A percentile compares a stretch with the other conserved stretches of the same genome.
These are phyloP conservation scores for Yarrowia divulgata DNA, from an alignment of 805 yeast species.

Conservation along the genomic window DNA sequence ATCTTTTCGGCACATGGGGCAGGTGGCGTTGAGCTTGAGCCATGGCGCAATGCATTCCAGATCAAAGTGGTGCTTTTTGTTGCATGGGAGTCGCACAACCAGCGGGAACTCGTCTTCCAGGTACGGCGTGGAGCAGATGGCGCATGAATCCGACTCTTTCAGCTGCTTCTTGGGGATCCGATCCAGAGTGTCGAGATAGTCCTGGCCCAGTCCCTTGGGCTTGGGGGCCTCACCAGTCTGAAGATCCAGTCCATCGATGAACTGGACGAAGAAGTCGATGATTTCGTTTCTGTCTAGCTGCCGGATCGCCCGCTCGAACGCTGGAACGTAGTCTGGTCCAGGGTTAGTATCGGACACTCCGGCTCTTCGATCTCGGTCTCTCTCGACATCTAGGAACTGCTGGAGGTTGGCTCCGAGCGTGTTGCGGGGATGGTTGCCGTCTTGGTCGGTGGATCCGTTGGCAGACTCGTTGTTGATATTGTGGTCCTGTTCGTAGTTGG, in stretches of 20 bases:
- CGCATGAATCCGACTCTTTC: slow-evolving; percentile 65
- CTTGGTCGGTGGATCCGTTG: slow-evolving; percentile 7
- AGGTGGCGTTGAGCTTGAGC: slow-evolving; percentile 65
- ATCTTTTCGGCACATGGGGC: slow-evolving; percentile 87
- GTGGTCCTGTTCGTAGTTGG: slow-evolving; percentile 39
- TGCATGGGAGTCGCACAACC: slow-evolving; percentile 77
- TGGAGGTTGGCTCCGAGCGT: slow-evolving; percentile 34
- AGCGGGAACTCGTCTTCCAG: slow-evolving; percentile 78
- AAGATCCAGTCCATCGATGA: slow-evolving; percentile 28
- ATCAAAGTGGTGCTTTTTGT: slow-evolving; percentile 74
- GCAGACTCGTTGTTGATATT: slow-evolving; percentile 14
- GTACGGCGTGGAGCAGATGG: slow-evolving; percentile 81
- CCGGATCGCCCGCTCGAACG: slow-evolving; percentile 35
- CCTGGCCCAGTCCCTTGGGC: slow-evolving; percentile 51
- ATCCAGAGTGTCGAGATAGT: slow-evolving; percentile 77
- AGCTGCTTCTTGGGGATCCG: slow-evolving; percentile 62
- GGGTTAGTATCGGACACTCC: slow-evolving; percentile 18
- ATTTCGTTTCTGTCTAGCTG: slow-evolving; percentile 36
- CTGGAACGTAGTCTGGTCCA: slow-evolving; percentile 27
- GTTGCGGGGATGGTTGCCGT: slow-evolving; percentile 22
- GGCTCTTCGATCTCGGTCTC: slow-evolving; percentile 30
- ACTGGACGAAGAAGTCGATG: slow-evolving; percentile 35
- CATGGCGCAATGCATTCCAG: slow-evolving; percentile 91
- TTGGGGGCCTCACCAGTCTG: slow-evolving; percentile 23
- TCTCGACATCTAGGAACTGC: slow-evolving; percentile 25